Evolutionary conservation across 768 basidiomycete genomes (phyloP).

Genomic region (Rhodocollybia butyracea): DNA sequence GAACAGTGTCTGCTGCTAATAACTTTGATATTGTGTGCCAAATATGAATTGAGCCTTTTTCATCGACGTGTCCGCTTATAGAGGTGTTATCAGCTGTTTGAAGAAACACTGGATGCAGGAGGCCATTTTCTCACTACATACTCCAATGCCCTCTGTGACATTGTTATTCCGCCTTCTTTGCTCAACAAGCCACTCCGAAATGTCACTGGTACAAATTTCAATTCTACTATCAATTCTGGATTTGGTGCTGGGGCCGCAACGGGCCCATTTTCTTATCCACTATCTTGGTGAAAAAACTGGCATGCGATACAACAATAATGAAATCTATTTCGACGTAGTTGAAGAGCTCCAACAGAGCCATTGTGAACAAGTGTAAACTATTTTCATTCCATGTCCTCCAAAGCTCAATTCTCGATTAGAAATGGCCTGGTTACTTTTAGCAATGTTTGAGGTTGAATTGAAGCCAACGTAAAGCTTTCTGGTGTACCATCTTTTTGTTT

Average conservation of each 20-base stretch:
- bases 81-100: too few relatives aligned
- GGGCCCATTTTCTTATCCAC: constrained; percentile 77
- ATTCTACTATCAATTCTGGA: too few relatives aligned
- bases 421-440: too few relatives aligned
- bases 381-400: too few relatives aligned
- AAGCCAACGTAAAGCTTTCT: constrained; percentile 71
- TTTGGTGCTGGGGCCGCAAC: too few relatives aligned
- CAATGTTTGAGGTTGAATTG: constrained; percentile 73
- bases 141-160: constrained; percentile 85
- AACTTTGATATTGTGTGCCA: constrained; percentile 96
- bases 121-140: constrained; percentile 92
- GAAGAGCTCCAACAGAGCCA: constrained; percentile 87
- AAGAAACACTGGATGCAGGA: constrained; percentile 87
- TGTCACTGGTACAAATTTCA: too few relatives aligned
- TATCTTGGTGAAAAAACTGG: constrained; percentile 92
- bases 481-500: constrained; percentile 52
- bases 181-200: too few relatives aligned
- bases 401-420: too few relatives aligned
- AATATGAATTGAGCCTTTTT: constrained; percentile 34
- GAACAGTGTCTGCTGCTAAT: constrained; percentile 89
- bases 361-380: too few relatives aligned
- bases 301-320: constrained; percentile 80
- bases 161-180: constrained; percentile 88
- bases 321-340: constrained; percentile 88
- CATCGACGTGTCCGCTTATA: constrained; percentile 64